Evolutionary conservation across 352 stramenopile genomes (phyloP).

Genomic region (Globisporangium canariense): DNA sequence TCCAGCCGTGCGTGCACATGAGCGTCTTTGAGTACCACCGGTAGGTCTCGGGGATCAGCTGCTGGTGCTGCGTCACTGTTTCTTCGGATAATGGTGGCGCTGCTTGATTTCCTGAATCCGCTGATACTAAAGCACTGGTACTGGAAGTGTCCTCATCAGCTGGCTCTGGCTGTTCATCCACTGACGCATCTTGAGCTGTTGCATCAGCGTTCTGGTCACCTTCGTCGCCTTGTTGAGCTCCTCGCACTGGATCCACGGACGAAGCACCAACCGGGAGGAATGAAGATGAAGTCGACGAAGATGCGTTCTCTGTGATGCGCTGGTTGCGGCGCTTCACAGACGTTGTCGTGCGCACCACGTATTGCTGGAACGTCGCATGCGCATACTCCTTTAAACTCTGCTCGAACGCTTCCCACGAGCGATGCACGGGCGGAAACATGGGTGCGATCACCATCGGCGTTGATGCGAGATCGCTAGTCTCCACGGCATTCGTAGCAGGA

Average conservation of each 20-base stretch:
- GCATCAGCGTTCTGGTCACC: not conserved
- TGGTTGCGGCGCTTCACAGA: slow-evolving; percentile 68
- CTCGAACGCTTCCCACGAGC: slow-evolving; percentile 70
- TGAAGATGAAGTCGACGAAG: slow-evolving; percentile 4
- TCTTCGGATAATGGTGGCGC: slow-evolving; percentile 1
- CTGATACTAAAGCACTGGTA: not conserved
- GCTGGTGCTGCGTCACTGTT: slow-evolving; percentile 18
- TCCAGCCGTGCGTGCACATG: slow-evolving; percentile 81
- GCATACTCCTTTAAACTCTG: slow-evolving; percentile 53
- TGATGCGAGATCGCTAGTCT: not conserved
- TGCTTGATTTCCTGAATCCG: not conserved
- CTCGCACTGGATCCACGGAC: not conserved
- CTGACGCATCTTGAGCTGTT: not conserved
- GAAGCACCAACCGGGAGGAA: not conserved
- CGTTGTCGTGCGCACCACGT: slow-evolving; percentile 76
- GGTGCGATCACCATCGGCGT: slow-evolving; percentile 30
- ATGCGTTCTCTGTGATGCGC: slow-evolving; percentile 52
- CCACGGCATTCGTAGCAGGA: not conserved
- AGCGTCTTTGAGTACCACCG: slow-evolving; percentile 84
- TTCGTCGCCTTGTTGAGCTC: not conserved
- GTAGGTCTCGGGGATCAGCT: slow-evolving; percentile 56
- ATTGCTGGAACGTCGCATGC: slow-evolving; percentile 64
- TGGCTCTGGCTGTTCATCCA: not conserved
- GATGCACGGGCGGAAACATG: slow-evolving; percentile 43
- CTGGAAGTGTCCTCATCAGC: not conserved